Conservation (phyloP, 2,329 filamentous ascomycete genomes). For the Aspergillus neoniger region DNA sequence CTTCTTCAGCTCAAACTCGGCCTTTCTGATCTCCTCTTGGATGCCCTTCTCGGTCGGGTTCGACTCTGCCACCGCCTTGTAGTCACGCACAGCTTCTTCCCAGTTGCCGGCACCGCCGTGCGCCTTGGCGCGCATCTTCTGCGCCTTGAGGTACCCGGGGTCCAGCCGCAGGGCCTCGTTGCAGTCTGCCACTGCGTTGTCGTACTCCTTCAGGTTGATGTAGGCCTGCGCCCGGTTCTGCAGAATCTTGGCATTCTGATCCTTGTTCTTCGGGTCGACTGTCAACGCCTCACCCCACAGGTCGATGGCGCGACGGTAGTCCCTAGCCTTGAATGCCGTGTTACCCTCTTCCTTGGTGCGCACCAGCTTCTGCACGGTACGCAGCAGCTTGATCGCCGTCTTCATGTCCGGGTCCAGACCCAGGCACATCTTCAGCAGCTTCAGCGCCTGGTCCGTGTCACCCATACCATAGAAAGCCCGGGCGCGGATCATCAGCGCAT, state of each 20-base stretch:
- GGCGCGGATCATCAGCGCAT: slow-evolving; percentile 86
- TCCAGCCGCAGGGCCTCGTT: slow-evolving; percentile 82
- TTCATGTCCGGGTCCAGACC: slow-evolving; percentile 89
- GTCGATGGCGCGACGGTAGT: slow-evolving; percentile 77
- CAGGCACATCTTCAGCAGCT: slow-evolving; percentile 87
- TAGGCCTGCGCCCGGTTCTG: slow-evolving; percentile 90
- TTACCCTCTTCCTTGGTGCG: slow-evolving; percentile 95
- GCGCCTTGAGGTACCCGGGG: slow-evolving; percentile 81
- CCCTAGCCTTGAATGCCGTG: slow-evolving; percentile 79
- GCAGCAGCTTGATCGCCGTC: slow-evolving; percentile 83
- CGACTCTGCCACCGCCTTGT: slow-evolving; percentile 80
- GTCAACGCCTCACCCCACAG: slow-evolving; percentile 81
- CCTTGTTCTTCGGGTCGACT: slow-evolving; percentile 84
- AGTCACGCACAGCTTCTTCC: slow-evolving; percentile 87
- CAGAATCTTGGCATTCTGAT: slow-evolving; percentile 90
- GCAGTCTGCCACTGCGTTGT: slow-evolving; percentile 80
- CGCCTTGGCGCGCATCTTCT: slow-evolving; percentile 91
- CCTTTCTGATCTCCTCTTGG: slow-evolving; percentile 80
- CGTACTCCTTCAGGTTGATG: slow-evolving; percentile 77
- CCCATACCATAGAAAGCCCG: slow-evolving; percentile 86
- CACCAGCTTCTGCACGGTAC: slow-evolving; percentile 87
- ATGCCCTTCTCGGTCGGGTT: slow-evolving; percentile 81
- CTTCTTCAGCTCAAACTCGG: slow-evolving; percentile 97
- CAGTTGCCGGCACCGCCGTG: slow-evolving; percentile 82
- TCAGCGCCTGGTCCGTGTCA: slow-evolving; percentile 91